These are phyloP conservation scores for Phlebiopsis flavidoalba DNA, from an alignment of 768 basidiomycete species.

Conservation along the genomic window DNA sequence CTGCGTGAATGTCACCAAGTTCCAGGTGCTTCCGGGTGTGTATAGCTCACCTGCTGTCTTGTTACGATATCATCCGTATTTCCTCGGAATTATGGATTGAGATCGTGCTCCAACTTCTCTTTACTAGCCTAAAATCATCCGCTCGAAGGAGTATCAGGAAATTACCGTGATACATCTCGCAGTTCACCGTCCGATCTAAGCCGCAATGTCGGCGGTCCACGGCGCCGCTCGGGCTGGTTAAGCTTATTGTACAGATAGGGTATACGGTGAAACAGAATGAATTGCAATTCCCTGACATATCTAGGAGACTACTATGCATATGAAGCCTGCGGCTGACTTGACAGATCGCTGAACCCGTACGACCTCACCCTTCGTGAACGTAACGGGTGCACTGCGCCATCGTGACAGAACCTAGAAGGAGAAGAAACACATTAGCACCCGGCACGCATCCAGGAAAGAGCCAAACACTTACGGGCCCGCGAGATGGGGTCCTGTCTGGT, in stretches of 20 bases:
- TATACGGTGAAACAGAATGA: background rate
- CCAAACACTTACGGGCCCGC: constrained; percentile 67
- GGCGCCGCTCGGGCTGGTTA: background rate
- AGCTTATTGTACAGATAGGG: background rate
- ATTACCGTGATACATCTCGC: too few relatives aligned
- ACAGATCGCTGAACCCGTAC: constrained; percentile 47
- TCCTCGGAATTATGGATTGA: too few relatives aligned
- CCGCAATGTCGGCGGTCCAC: background rate
- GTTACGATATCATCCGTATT: too few relatives aligned
- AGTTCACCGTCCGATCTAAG: background rate
- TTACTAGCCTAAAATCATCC: too few relatives aligned
- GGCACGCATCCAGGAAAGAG: background rate
- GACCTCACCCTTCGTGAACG: constrained; percentile 78
- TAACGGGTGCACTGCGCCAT: constrained; percentile 92
- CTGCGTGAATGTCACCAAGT: too few relatives aligned
- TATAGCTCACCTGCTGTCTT: too few relatives aligned
- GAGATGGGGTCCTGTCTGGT: constrained; percentile 95
- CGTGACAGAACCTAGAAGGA: constrained; percentile 69
- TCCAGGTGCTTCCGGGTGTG: too few relatives aligned
- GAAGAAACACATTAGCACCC: background rate
- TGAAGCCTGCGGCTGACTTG: constrained; percentile 39
- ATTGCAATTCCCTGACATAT: constrained; percentile 3
- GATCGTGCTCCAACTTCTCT: too few relatives aligned
- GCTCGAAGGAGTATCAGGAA: too few relatives aligned
- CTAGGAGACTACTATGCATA: constrained; percentile 30